Percentiles rank a stretch among this genome's conserved stretches.
Conservation (phyloP, 2,329 filamentous ascomycete genomes). For the Diaporthe vaccinii region DNA sequence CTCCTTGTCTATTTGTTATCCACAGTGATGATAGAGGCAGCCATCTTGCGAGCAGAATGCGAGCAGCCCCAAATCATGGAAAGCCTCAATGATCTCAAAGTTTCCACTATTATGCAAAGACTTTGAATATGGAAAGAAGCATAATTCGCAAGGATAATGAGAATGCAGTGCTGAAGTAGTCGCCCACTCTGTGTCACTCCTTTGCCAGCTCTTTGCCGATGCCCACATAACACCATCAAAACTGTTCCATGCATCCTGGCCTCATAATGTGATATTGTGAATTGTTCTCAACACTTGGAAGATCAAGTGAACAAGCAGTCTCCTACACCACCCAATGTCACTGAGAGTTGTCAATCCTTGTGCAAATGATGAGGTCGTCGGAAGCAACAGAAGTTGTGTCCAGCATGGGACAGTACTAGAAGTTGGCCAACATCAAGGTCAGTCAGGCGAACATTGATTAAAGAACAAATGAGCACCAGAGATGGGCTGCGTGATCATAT, state of each 20-base stretch:
- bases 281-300: not conserved
- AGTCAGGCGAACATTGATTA: not conserved
- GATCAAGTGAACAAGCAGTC: not conserved
- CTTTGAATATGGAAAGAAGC: not conserved
- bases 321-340: not conserved
- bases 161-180: not conserved
- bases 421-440: not conserved
- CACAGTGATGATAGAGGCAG: not conserved
- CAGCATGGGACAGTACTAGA: conserved; percentile 10
- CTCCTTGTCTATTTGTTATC: not conserved
- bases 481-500: not conserved
- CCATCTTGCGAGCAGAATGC: not conserved
- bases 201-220: not conserved
- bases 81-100: not conserved
- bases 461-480: too few relatives aligned
- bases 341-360: not conserved
- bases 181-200: not conserved
- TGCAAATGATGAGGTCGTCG: not conserved
- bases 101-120: not conserved
- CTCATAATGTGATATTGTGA: too few relatives aligned
- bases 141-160: not conserved
- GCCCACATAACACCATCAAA: not conserved
- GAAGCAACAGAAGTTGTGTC: not conserved
- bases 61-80: not conserved
- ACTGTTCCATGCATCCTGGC: too few relatives aligned